These are phyloP conservation scores for Cryptococcus sp. DNA, from an alignment of 1,284 basidiomycete genomes.

Conservation along the genomic window DNA sequence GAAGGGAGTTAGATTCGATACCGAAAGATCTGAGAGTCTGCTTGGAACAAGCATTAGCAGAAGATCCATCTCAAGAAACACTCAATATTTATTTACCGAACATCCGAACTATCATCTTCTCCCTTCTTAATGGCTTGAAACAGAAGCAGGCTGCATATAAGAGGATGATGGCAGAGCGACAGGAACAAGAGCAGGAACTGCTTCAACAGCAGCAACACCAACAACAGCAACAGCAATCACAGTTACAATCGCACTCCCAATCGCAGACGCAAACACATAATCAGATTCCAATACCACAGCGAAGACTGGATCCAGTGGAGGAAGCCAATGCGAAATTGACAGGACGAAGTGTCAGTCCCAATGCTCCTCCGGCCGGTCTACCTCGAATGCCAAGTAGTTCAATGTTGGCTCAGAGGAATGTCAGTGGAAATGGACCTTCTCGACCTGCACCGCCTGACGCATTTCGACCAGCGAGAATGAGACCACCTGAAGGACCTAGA, in stretches of 20 bases:
- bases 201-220: neutral
- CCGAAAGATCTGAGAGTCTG: conserved; percentile 84
- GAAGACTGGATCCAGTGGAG: conserved; percentile 1
- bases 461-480: conserved; percentile 41
- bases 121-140: conserved; percentile 83
- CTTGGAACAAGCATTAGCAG: conserved; percentile 83
- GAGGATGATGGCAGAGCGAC: conserved; percentile 25
- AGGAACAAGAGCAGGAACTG: conserved; percentile 3
- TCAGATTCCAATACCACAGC: conserved; percentile 1
- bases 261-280: neutral
- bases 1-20: conserved; percentile 78
- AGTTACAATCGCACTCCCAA: neutral
- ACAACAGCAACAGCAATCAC: conserved; percentile 3
- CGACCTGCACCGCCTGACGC: conserved; percentile 46
- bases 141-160: conserved; percentile 78
- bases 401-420: conserved; percentile 9
- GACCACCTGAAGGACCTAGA: conserved; percentile 16
- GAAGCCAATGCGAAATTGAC: conserved; percentile 2
- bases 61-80: conserved; percentile 79
- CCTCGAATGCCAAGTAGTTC: conserved; percentile 7
- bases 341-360: neutral
- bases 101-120: conserved; percentile 90
- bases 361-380: conserved; percentile 2
- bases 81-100: conserved; percentile 86
- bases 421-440: conserved; percentile 11